Evolutionary conservation across 306 rosid species (phyloP).

Genomic region (Dalbergia oliveri): DNA sequence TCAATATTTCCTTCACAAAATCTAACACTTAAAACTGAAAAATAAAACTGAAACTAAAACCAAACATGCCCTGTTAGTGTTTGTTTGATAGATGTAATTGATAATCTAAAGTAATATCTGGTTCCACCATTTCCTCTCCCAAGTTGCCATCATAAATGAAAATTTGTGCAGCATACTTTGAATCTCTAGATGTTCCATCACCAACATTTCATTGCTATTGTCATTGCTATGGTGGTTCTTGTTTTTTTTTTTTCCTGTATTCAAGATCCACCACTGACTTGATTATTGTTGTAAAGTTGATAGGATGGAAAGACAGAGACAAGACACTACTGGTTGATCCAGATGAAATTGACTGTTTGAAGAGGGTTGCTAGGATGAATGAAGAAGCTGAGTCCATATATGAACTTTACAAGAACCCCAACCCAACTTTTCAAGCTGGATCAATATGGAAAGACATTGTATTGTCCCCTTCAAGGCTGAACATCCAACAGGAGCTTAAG

Average conservation of each 20-base stretch:
- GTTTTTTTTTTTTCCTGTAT: neutral
- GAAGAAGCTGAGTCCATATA: constrained; percentile 74
- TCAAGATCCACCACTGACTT: constrained; percentile 35
- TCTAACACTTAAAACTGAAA: too few relatives aligned
- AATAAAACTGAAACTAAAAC: too few relatives aligned
- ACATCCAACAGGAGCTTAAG: constrained; percentile 88
- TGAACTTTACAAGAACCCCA: constrained; percentile 85
- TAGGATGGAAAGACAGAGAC: constrained; percentile 95
- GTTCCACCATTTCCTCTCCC: neutral
- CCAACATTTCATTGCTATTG: constrained; percentile 23
- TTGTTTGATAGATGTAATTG: neutral
- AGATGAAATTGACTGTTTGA: constrained; percentile 86
- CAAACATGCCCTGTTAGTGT: too few relatives aligned
- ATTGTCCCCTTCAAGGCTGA: constrained; percentile 85
- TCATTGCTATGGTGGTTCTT: neutral
- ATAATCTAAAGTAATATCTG: neutral
- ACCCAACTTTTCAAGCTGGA: constrained; percentile 77
- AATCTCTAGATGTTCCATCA: neutral
- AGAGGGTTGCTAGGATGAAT: constrained; percentile 72
- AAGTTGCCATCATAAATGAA: neutral
- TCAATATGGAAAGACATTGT: constrained; percentile 96
- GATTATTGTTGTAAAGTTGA: constrained; percentile 65
- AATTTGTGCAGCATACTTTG: neutral
- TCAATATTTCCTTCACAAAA: too few relatives aligned
- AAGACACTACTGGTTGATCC: constrained; percentile 90